phyloP scores from a whole-genome alignment of 768 basidiomycete species.

The Dioszegia crocea region DNA sequence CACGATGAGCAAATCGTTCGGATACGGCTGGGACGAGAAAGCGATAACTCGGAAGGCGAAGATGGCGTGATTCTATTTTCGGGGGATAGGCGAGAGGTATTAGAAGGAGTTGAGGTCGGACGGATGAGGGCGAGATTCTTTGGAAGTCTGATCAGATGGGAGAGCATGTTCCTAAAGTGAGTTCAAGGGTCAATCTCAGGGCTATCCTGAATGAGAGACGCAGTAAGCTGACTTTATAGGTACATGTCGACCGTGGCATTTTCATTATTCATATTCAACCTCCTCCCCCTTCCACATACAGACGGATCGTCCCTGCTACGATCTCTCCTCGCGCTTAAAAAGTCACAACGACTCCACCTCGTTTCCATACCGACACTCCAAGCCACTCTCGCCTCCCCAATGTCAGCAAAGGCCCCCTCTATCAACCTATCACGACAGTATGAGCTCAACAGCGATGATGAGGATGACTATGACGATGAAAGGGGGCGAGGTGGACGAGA shows the following conservation, averaged over 20 bases:
- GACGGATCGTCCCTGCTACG: conserved; percentile 66
- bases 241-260: conserved; percentile 58
- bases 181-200: conserved; percentile 26
- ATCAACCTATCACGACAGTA: conserved; percentile 26
- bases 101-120: conserved; percentile 50
- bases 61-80: conserved; percentile 64
- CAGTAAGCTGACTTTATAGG: conserved; percentile 14
- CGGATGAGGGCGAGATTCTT: conserved; percentile 55
- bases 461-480: conserved; percentile 19
- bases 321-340: conserved; percentile 22
- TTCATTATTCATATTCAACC: conserved; percentile 76
- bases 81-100: conserved; percentile 64
- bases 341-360: neutral
- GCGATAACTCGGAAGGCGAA: conserved; percentile 12
- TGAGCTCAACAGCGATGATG: conserved; percentile 29
- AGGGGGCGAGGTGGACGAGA: conserved; percentile 1
- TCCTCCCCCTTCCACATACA: conserved; percentile 66
- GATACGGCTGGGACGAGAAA: conserved; percentile 52
- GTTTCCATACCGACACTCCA: conserved; percentile 5
- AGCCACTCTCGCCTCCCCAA: conserved; percentile 2
- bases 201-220: neutral
- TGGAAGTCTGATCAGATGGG: conserved; percentile 17
- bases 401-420: conserved; percentile 8
- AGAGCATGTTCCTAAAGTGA: conserved; percentile 58
- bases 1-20: conserved; percentile 58